Evolutionary conservation across 495 filamentous ascomycete species (phyloP).

Genomic region (Hypoxylon lenormandii): DNA sequence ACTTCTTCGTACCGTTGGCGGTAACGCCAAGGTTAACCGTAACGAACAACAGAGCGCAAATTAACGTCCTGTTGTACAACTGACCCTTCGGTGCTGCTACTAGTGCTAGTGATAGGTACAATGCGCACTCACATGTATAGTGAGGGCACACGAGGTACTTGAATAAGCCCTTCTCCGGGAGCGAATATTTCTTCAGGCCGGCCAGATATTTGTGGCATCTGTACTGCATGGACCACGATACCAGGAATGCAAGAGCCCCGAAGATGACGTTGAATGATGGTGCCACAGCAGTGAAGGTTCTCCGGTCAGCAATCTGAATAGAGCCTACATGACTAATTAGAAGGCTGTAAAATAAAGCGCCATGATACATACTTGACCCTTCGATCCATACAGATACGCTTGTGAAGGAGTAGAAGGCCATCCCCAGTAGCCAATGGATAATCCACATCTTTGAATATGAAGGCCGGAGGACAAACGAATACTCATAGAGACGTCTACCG

Average conservation of each 20-base stretch:
- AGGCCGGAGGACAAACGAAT: slow-evolving; percentile 69
- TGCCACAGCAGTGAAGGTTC: slow-evolving; percentile 49
- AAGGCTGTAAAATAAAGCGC: slow-evolving; percentile 17
- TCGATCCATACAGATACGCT: slow-evolving; percentile 87
- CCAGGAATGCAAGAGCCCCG: slow-evolving; percentile 73
- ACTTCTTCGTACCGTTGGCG: slow-evolving; percentile 77
- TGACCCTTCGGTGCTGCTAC: slow-evolving; percentile 73
- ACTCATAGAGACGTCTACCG: slow-evolving; percentile 79
- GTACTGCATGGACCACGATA: slow-evolving; percentile 82
- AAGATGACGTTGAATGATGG: slow-evolving; percentile 71
- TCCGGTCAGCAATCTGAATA: slow-evolving; percentile 44
- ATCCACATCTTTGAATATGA: slow-evolving; percentile 81
- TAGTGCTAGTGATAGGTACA: slow-evolving; percentile 83
- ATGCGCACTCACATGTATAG: slow-evolving; percentile 85
- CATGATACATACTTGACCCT: slow-evolving; percentile 71
- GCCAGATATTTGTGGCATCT: slow-evolving; percentile 83
- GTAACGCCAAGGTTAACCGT: slow-evolving; percentile 82
- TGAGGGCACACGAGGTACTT: slow-evolving; percentile 81
- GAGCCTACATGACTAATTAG: slow-evolving; percentile 40
- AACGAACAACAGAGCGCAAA: slow-evolving; percentile 77
- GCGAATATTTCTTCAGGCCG: slow-evolving; percentile 82
- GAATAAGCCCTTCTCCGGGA: slow-evolving; percentile 77
- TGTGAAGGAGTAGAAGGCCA: slow-evolving; percentile 78
- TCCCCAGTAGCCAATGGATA: slow-evolving; percentile 80
- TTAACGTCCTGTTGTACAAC: slow-evolving; percentile 77